Base-by-base conservation (phyloP, 768 basidiomycete genomes). In the Psilocybe azurescens region DNA sequence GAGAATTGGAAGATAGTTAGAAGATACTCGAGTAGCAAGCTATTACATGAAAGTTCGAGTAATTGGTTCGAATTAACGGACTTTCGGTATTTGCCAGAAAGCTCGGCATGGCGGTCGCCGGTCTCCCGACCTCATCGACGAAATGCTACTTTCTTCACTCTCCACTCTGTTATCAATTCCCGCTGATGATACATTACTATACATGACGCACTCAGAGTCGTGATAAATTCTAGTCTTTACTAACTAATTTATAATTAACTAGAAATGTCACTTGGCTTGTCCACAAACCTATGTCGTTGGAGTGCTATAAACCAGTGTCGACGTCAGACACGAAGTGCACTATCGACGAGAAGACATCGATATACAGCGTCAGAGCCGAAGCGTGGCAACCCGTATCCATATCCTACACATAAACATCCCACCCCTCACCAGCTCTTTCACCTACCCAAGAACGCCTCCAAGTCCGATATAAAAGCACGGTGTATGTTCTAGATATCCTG, bases 401-500 rank as follows among this genome's bases (percentile, higher is more conserved):
- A 79, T 58, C 87, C 87, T 10, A 67, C 74, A 1, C 77, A 79
- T 52, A 68, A 75, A 24, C 78, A 83, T 68, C 87, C 87, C 6
- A 85, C 82, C 18, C 85, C 87, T 1, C 83, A 88, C 68, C 84
- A 88, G 70, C 84, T 88, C 48, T 89, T 88, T 65, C 87, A 88
- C 68, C 75, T 89, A 38, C 82, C 87, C 11, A 72, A 69, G 48
- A 79, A 76, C 55, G 87, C 87, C 11, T 78, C 82, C 0, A 80
- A 81, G 59, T 66, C 69, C 4, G 84, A 88, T 55, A 80, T 89
- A 64, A 89, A 89, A 72, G 74, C 79, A 29, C 78, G 87, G 67
- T 89, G 87, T 86, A 67, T 63, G 79, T 79, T 18, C 56, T 10
- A 8, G 14, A 20, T 54, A 13, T 58, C 47, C 30, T 29, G 30